Conservation (phyloP, 805 yeast genomes). For the Blastobotrys attinorum region DNA sequence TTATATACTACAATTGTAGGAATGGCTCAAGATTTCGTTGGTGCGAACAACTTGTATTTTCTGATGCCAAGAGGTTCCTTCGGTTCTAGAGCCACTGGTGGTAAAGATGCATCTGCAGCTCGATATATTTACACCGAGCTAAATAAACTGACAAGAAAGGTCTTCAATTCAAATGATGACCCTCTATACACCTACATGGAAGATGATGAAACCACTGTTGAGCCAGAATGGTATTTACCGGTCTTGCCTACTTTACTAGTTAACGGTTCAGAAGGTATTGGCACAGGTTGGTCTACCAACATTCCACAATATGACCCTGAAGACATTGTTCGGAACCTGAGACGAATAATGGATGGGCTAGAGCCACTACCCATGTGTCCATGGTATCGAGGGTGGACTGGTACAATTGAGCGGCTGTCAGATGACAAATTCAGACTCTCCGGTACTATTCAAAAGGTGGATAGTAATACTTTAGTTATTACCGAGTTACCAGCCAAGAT, state of each 20-base stretch:
- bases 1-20: conserved; percentile 86
- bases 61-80: conserved; percentile 89
- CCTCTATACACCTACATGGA: conserved; percentile 70
- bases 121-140: conserved; percentile 91
- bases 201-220: conserved; percentile 90
- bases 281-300: conserved; percentile 96
- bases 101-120: conserved; percentile 97
- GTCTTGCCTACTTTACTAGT: conserved; percentile 92
- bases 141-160: conserved; percentile 60
- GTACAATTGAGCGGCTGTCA: conserved; percentile 53
- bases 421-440: conserved; percentile 65
- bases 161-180: conserved; percentile 75
- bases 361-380: conserved; percentile 70
- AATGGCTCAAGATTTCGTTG: conserved; percentile 90
- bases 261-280: conserved; percentile 96
- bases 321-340: conserved; percentile 71
- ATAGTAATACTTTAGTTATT: conserved; percentile 73
- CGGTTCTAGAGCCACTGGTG: conserved; percentile 95
- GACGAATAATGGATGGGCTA: conserved; percentile 64
- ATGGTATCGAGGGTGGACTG: conserved; percentile 96
- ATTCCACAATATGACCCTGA: conserved; percentile 85
- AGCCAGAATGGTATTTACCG: conserved; percentile 93
- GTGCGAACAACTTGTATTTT: conserved; percentile 80
- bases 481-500: conserved; percentile 87
- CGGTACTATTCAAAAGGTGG: conserved; percentile 77